Evolutionary conservation across 345 rosid species (phyloP).

Genomic region (Ricinus communis): DNA sequence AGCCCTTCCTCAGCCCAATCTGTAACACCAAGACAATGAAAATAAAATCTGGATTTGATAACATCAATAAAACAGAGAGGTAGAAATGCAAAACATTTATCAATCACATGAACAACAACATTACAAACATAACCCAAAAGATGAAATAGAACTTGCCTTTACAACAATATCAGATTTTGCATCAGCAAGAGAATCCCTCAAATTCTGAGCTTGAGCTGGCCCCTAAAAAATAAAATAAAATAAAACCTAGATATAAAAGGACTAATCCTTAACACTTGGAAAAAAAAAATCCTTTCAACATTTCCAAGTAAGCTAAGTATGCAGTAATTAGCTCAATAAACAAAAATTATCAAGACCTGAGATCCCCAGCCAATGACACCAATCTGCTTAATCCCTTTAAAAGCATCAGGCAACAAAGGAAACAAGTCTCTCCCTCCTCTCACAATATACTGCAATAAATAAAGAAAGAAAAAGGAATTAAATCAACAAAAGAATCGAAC

Average conservation of each 20-base stretch:
- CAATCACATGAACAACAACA: neutral
- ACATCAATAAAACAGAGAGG: neutral
- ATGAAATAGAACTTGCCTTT: conserved; percentile 46
- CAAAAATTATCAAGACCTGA: conserved; percentile 51
- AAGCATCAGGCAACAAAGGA: conserved; percentile 72
- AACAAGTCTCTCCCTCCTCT: conserved; percentile 96
- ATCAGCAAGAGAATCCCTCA: conserved; percentile 89
- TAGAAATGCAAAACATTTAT: neutral
- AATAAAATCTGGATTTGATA: neutral
- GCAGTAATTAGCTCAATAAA: neutral
- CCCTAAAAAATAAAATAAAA: conserved; percentile 33
- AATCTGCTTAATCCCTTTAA: conserved; percentile 88
- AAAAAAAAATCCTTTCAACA: neutral
- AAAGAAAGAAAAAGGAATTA: neutral
- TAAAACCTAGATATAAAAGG: neutral
- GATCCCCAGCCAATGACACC: conserved; percentile 98
- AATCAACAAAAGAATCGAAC: neutral
- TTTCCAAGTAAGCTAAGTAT: neutral
- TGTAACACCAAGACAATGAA: conserved; percentile 17
- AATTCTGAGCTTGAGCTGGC: conserved; percentile 96
- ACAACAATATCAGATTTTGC: conserved; percentile 77
- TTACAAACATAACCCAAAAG: neutral
- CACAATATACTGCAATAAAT: conserved; percentile 67
- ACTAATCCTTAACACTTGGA: neutral
- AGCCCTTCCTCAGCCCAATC: conserved; percentile 95